These are phyloP conservation scores for Sporothrix brasiliensis DNA, from an alignment of 2,329 filamentous ascomycete species.

Conservation along the genomic window DNA sequence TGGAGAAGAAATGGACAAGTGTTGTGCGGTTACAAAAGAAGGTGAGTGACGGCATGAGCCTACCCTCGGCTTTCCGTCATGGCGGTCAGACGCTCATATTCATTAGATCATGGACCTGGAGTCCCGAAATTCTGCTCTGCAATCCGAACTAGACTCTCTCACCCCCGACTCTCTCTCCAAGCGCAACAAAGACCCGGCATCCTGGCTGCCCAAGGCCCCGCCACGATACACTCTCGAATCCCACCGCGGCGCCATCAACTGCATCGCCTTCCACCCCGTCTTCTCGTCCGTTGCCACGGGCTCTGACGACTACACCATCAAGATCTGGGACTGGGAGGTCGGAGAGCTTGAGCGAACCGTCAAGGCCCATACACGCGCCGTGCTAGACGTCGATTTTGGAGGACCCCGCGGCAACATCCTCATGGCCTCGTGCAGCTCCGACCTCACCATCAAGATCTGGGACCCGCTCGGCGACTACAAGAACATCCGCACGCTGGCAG, in stretches of 20 bases:
- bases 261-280: constrained; percentile 87
- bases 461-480: constrained; percentile 92
- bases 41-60: constrained; percentile 51
- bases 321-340: constrained; percentile 96
- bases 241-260: constrained; percentile 78
- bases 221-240: constrained; percentile 81
- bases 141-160: constrained; percentile 80
- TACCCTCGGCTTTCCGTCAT: too few species aligned
- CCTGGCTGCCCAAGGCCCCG: constrained; percentile 84
- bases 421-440: constrained; percentile 79
- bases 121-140: constrained; percentile 69
- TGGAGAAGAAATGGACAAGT: constrained; percentile 99
- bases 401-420: constrained; percentile 79
- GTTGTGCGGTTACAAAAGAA: constrained; percentile 95
- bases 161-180: constrained; percentile 75
- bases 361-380: constrained; percentile 88
- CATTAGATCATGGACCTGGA: constrained; percentile 89
- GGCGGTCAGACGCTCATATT: neutral
- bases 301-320: constrained; percentile 90
- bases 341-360: constrained; percentile 88
- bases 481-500: constrained; percentile 86
- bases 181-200: constrained; percentile 78
- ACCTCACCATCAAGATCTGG: constrained; percentile 94
- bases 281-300: constrained; percentile 89
- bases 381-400: constrained; percentile 87